Conservation (phyloP, 208 protist species). For the Trypanosoma brucei region DNA sequence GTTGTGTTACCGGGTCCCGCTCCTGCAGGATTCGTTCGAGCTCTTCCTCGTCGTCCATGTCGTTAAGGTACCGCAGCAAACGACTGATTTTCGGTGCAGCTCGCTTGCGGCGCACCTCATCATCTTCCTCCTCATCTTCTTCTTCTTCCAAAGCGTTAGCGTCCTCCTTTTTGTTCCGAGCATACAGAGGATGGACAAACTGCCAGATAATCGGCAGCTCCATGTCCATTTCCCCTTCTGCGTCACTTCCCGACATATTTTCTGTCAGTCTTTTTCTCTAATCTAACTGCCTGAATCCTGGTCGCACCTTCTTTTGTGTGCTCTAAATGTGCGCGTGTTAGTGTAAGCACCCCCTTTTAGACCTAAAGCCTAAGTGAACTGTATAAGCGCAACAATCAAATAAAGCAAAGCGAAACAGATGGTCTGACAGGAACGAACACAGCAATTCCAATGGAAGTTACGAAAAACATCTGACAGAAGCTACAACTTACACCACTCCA, state of each 20-base stretch:
- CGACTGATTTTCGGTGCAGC: conserved; percentile 62
- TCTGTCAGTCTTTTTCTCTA: not conserved
- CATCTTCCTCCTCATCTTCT: conserved; percentile 31
- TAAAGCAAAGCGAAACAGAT: too few species aligned
- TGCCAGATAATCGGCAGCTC: conserved; percentile 77
- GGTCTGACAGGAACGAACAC: too few species aligned
- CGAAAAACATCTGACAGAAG: too few species aligned
- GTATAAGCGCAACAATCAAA: too few species aligned
- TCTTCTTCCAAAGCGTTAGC: conserved; percentile 39
- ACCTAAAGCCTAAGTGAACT: not conserved
- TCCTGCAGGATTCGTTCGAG: conserved; percentile 60
- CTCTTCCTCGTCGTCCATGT: conserved; percentile 83
- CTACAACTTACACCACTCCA: too few species aligned
- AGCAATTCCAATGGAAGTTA: too few species aligned
- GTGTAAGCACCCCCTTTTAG: not conserved
- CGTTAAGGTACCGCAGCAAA: conserved; percentile 76
- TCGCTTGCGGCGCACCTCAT: conserved; percentile 50
- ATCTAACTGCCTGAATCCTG: not conserved
- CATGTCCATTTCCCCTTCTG: conserved; percentile 40
- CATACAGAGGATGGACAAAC: conserved; percentile 65
- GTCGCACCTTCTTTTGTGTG: not conserved
- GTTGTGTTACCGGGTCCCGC: conserved; percentile 78
- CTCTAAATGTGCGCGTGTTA: not conserved
- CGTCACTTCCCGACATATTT: conserved; percentile 23
- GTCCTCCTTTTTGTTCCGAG: conserved; percentile 9